A percentile compares a stretch with the other conserved stretches of the same genome.
These are phyloP conservation scores for Mycotypha africana DNA, from an alignment of 371 early-diverging fungal species.

Conservation along the genomic window DNA sequence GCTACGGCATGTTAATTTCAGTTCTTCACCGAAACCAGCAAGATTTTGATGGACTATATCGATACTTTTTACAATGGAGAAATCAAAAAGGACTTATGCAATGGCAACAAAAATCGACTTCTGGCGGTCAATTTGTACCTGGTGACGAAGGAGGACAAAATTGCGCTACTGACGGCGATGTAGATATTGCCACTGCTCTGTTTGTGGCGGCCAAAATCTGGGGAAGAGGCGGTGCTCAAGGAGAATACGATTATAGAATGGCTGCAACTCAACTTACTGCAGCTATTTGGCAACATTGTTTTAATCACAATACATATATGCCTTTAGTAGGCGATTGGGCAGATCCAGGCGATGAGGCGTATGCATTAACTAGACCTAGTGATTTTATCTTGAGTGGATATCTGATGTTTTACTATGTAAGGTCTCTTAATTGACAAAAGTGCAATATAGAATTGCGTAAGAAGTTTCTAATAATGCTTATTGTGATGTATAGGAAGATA, in stretches of 20 bases:
- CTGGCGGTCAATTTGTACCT: slow-evolving; percentile 30
- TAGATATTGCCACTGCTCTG: slow-evolving; percentile 53
- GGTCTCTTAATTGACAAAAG: too few relatives aligned
- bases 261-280: slow-evolving; percentile 39
- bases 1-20: slow-evolving; percentile 60
- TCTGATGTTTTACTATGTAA: slow-evolving; percentile 48
- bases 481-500: slow-evolving; percentile 35
- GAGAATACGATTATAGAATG: slow-evolving; percentile 44
- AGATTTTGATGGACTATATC: slow-evolving; percentile 56
- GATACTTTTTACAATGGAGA: slow-evolving; percentile 49
- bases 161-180: slow-evolving; percentile 62
- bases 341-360: slow-evolving; percentile 48
- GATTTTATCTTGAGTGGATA: slow-evolving; percentile 59
- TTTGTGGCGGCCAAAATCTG: slow-evolving; percentile 53
- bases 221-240: slow-evolving; percentile 48
- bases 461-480: not conserved
- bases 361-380: slow-evolving; percentile 50
- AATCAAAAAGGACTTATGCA: slow-evolving; percentile 56
- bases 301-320: slow-evolving; percentile 53
- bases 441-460: not conserved
- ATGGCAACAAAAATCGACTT: slow-evolving; percentile 52
- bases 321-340: slow-evolving; percentile 62
- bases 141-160: slow-evolving; percentile 50
- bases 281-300: slow-evolving; percentile 49
- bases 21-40: slow-evolving; percentile 53